Base-by-base conservation (phyloP, 1,139 yeast genomes). In the Kodamaea anthophila region DNA sequence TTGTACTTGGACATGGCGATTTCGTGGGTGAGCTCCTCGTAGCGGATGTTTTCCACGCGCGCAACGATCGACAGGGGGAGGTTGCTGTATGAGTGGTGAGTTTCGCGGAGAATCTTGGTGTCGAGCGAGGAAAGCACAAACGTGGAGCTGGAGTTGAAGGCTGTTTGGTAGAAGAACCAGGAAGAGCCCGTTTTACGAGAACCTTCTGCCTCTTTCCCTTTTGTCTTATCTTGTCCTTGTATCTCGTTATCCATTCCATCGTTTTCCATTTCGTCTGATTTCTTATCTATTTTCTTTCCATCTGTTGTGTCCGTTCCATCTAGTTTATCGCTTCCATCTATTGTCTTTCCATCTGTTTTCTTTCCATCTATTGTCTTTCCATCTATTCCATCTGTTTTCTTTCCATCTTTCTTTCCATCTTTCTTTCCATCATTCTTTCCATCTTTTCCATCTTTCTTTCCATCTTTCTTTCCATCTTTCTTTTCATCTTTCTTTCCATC, bases 101-200 rank as follows among this genome's bases (percentile, higher is more conserved):
- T 70, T 1, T 75, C 54, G 37, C 74, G 71, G 37, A 91, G 58
- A 9, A 91, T 77, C 36, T 79, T 79, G 29, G 84, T 71, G 47
- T 91, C 98, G 28, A 91, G 59, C 2, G 88, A 78, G 0, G 95
- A 77, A 13, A 88, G 58, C 24, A 84, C 81, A 51, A 62, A 86
- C 18, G 74, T 71, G 5, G 80, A 69, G 4, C 75, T 62, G 0
- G 91, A 69, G 40, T 75, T 73, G 52, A 80, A 81, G 0, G 80
- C 77, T 0, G 94, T 79, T 47, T 86, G 88, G 49, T 80, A 85
- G 44, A 74, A 79, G 37, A 51, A 63, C 37, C 47, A 64, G 27
- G n/a, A n/a, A n/a, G n/a, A n/a, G n/a, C n/a, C n/a, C n/a, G n/a
- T n/a, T n/a, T n/a, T n/a, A n/a, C n/a, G n/a, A n/a, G n/a, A n/a